Evolutionary conservation across 2,329 filamentous ascomycete species (phyloP), one percentile per base, ranked within the genome.

Genomic region (Aspergillus bombycis): DNA sequence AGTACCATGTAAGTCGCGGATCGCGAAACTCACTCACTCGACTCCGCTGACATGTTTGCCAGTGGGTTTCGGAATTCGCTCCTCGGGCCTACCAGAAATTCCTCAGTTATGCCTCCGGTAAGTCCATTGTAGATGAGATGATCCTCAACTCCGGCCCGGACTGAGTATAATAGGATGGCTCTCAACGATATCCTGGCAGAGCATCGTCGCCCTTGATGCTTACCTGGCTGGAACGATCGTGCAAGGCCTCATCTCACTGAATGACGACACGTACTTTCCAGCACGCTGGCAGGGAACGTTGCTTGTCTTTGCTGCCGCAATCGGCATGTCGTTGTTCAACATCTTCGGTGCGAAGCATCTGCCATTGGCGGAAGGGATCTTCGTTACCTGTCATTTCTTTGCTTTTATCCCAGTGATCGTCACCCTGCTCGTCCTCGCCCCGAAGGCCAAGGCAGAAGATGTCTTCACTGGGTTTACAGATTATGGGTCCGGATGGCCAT

Each of bases 1-100:
- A 58, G 21, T 58, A 58, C 14, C 57, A 58, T 46, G 55, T 45
- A 41, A 57, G 55, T 57, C 1, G 19, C 19, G 5, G 19, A 14
- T 9, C 19, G 19, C 10, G 21, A 46, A 34, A 14, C 9, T 43
- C 12, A 32, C n/a, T 30, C 19, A 32, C 23, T 32, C 1, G 9
- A 6, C n/a, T 5, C 21, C 4, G 43, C 11, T 46, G 43, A 46
- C 43, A 23, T 46, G 10, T 14, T 14, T 12, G 21, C n/a, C 14
- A 57, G 41, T 58, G 57, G 57, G 57, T 58, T 50, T 58, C 57
- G 1, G 57, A 58, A 34, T 58, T 58, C 14, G 57, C 57, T 10
- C 41, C 57, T 19, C 57, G 41, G 19, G 21, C 32, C 4, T 58
- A 58, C 21, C 57, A 58, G 30, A 58, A 50, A 21, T 58, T 48